A percentile compares a stretch with the other conserved stretches of the same genome.
These are phyloP conservation scores for Talaromyces verruculosus DNA, from an alignment of 2,329 filamentous ascomycete species.

Conservation along the genomic window DNA sequence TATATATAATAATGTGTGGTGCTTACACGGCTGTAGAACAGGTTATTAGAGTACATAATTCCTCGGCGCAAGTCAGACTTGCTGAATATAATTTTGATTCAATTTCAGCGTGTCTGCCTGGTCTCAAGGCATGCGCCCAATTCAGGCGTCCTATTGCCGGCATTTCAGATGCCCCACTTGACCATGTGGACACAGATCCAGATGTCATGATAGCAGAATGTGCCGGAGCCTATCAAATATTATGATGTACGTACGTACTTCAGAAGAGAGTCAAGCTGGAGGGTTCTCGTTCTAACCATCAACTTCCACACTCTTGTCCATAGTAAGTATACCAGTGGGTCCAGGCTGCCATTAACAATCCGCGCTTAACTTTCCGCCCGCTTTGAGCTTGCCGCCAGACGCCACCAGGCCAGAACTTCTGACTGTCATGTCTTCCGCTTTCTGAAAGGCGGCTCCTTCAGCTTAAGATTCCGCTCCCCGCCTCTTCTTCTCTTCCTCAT, in stretches of 20 bases:
- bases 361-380: conserved; percentile 12
- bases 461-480: conserved; percentile 1
- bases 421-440: background rate
- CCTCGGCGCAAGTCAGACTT: background rate
- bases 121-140: background rate
- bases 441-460: background rate
- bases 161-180: conserved; percentile 7
- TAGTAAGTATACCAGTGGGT: background rate
- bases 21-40: background rate
- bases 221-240: background rate
- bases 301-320: background rate
- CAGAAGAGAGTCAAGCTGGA: background rate
- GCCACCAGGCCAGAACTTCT: conserved; percentile 4
- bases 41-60: conserved; percentile 7
- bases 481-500: background rate
- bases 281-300: background rate
- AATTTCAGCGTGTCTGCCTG: background rate
- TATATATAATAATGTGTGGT: conserved; percentile 6
- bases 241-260: background rate
- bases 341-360: background rate
- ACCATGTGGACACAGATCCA: conserved; percentile 2
- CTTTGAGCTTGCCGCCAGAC: conserved; percentile 13
- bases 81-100: background rate
- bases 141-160: conserved; percentile 1
- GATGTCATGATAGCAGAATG: background rate